A percentile compares a stretch with the other conserved stretches of the same genome.
Conservation (phyloP, 257 asterid species). For the Paraleonurus japonicus region DNA sequence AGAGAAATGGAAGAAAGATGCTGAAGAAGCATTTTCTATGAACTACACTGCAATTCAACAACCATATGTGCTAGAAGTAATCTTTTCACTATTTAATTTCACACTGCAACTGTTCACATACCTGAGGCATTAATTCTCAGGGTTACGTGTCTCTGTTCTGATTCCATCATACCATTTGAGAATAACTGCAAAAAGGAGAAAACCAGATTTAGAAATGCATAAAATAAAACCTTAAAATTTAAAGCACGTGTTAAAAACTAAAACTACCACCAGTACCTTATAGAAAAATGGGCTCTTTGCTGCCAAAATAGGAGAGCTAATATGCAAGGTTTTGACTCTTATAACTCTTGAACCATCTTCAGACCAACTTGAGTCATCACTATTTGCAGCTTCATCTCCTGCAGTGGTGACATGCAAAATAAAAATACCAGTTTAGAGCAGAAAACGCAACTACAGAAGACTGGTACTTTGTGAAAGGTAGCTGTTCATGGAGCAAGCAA, state of each 20-base stretch:
- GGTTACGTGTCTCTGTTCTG: slow-evolving; percentile 95
- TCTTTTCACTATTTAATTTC: background rate
- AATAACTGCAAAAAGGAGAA: slow-evolving; percentile 56
- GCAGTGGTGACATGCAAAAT: slow-evolving; percentile 15
- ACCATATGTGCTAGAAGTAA: slow-evolving; percentile 3
- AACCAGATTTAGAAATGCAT: slow-evolving; percentile 10
- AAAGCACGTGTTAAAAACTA: slow-evolving; percentile 3
- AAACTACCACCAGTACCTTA: slow-evolving; percentile 47
- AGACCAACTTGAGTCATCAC: slow-evolving; percentile 70
- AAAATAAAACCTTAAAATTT: slow-evolving; percentile 17
- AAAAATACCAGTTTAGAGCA: slow-evolving; percentile 8
- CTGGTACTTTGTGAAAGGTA: background rate
- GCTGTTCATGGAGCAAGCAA: background rate
- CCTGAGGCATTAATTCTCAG: slow-evolving; percentile 88
- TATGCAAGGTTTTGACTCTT: slow-evolving; percentile 68
- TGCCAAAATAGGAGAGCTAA: slow-evolving; percentile 87
- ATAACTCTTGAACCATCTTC: slow-evolving; percentile 56
- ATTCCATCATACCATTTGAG: slow-evolving; percentile 98
- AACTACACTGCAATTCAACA: background rate
- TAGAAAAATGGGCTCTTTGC: slow-evolving; percentile 90
- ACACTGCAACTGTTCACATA: slow-evolving; percentile 28
- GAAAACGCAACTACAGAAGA: slow-evolving; percentile 2
- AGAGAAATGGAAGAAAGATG: slow-evolving; percentile 2
- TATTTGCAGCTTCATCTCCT: slow-evolving; percentile 74
- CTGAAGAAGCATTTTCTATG: background rate